Conservation (phyloP, 106 monocot genomes). For the Dendrobium chrysotoxum region DNA sequence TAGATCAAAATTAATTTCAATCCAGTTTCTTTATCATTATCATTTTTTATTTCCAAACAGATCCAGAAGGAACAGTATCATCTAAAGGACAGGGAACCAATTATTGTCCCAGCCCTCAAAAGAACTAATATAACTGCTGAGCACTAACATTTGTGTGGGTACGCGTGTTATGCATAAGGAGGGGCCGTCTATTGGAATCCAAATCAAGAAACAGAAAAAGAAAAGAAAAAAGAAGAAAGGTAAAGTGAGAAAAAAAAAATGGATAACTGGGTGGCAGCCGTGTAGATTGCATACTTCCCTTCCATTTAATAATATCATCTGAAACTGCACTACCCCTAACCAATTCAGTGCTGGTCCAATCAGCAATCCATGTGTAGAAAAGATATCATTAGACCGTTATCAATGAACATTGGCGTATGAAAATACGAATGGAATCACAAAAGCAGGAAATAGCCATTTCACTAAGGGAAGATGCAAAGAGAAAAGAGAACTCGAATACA, state of each 20-base stretch:
- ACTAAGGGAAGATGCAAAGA: too few species aligned
- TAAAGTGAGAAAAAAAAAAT: background rate
- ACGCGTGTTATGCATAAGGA: background rate
- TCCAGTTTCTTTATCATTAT: too few species aligned
- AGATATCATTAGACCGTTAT: background rate
- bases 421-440: background rate
- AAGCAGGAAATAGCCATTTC: background rate
- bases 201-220: background rate
- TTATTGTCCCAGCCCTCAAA: too few species aligned
- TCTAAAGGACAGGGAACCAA: background rate
- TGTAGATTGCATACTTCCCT: conserved; percentile 20
- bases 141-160: background rate
- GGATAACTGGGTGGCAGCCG: conserved; percentile 1
- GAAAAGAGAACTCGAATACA: too few species aligned
- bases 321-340: conserved; percentile 1
- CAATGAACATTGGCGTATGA: background rate
- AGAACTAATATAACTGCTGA: background rate
- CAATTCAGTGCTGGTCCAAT: conserved; percentile 10
- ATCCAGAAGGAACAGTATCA: too few species aligned
- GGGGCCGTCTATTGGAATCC: background rate
- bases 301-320: conserved; percentile 15
- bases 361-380: conserved; percentile 13
- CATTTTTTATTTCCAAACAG: too few species aligned
- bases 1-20: too few species aligned
- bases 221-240: background rate